phyloP scores from a whole-genome alignment of 192 early-diverging fungal species.

The Rhizoclosmatium sp. region DNA sequence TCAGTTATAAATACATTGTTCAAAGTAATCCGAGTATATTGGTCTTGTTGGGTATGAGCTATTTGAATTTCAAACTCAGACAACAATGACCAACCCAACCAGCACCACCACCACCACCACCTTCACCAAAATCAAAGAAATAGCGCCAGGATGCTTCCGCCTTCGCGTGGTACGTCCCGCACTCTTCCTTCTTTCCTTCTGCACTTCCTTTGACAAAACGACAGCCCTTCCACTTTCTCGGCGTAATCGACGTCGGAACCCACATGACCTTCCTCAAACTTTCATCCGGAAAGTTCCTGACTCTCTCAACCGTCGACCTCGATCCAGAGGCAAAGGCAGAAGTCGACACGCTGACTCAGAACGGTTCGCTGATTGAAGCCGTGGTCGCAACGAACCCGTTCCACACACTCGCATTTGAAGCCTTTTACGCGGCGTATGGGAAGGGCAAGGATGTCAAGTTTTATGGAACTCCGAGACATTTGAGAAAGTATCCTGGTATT shows the following conservation, averaged over 20 bases:
- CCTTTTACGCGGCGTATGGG: conserved; percentile 19
- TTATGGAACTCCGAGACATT: conserved; percentile 38
- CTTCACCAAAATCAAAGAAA: neutral
- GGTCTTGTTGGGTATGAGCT: too few species aligned
- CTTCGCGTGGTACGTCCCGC: neutral
- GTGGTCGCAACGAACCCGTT: conserved; percentile 38
- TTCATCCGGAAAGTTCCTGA: conserved; percentile 16
- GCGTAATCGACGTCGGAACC: conserved; percentile 33
- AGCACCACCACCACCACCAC: neutral
- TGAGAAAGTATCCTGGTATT: conserved; percentile 19
- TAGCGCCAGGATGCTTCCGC: neutral
- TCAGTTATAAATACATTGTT: too few species aligned
- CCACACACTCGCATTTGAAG: conserved; percentile 37
- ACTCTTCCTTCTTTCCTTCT: neutral
- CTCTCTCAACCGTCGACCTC: conserved; percentile 27
- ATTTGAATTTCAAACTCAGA: too few species aligned
- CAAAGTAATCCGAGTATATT: too few species aligned
- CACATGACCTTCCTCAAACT: conserved; percentile 36
- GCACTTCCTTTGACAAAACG: neutral
- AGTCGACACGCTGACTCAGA: conserved; percentile 24
- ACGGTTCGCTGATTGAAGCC: conserved; percentile 34
- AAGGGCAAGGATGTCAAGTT: conserved; percentile 24
- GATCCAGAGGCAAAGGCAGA: conserved; percentile 21
- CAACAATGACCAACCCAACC: too few species aligned
- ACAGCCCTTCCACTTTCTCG: conserved; percentile 28